Conservation (phyloP, 2,329 filamentous ascomycete genomes). For the Thelonectria blattea region DNA sequence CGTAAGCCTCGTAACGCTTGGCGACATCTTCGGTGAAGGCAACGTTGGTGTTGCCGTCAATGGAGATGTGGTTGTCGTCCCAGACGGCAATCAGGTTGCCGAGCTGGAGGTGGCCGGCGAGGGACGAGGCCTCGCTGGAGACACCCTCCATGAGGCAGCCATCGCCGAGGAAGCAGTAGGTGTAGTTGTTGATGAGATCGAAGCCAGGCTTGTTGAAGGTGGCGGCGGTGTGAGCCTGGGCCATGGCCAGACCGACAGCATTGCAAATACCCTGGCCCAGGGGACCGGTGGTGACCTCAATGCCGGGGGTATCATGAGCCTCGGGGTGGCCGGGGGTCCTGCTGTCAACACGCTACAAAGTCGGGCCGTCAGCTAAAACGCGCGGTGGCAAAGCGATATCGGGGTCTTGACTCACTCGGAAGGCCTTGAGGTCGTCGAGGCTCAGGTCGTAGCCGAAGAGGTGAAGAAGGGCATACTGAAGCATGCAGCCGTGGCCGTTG, state of each 20-base stretch:
- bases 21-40: slow-evolving; percentile 96
- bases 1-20: slow-evolving; percentile 95
- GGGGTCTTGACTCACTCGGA: slow-evolving; percentile 75
- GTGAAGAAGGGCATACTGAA: slow-evolving; percentile 98
- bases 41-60: slow-evolving; percentile 92
- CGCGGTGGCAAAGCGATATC: neutral
- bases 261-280: slow-evolving; percentile 98
- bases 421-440: slow-evolving; percentile 92
- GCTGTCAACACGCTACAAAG: slow-evolving; percentile 59
- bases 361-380: slow-evolving; percentile 9
- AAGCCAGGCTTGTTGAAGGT: slow-evolving; percentile 97
- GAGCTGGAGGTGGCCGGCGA: slow-evolving; percentile 95
- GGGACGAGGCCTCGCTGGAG: slow-evolving; percentile 87
- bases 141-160: slow-evolving; percentile 99
- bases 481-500: slow-evolving; percentile 99
- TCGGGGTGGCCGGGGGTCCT: slow-evolving; percentile 97
- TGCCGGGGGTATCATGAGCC: slow-evolving; percentile 91
- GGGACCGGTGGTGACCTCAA: slow-evolving; percentile 98
- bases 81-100: slow-evolving; percentile 97
- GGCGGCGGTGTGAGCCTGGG: slow-evolving; percentile 88
- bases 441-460: slow-evolving; percentile 88
- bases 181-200: slow-evolving; percentile 94
- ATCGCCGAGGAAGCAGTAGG: slow-evolving; percentile 95
- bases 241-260: slow-evolving; percentile 96
- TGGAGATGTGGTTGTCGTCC: slow-evolving; percentile 98